These are phyloP conservation scores for Pythium oligandrum DNA, from an alignment of 352 stramenopile genomes.

Conservation along the genomic window DNA sequence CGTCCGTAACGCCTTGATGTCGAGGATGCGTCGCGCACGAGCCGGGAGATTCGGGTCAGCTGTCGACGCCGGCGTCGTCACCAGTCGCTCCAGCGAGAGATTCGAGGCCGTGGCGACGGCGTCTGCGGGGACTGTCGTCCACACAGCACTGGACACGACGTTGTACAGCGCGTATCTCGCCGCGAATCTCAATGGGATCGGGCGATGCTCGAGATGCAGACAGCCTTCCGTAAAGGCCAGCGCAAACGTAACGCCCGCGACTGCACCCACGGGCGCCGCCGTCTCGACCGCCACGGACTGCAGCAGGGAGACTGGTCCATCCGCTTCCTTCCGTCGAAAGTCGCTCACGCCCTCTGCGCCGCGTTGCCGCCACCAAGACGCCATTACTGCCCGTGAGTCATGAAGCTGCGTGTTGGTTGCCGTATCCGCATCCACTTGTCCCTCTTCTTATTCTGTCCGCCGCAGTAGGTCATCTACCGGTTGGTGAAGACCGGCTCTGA, in stretches of 20 bases:
- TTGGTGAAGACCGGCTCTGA: too few species aligned
- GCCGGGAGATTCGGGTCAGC: slow-evolving; percentile 6
- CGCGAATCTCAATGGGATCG: slow-evolving; percentile 68
- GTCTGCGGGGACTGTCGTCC: slow-evolving; percentile 38
- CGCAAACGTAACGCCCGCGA: slow-evolving; percentile 25
- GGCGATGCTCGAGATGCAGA: slow-evolving; percentile 41
- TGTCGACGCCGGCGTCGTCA: slow-evolving; percentile 12
- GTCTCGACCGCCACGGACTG: not conserved
- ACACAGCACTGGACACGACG: slow-evolving; percentile 57
- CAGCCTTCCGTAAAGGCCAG: slow-evolving; percentile 67
- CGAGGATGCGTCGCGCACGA: slow-evolving; percentile 31
- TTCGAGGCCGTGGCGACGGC: slow-evolving; percentile 35
- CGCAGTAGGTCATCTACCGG: too few species aligned
- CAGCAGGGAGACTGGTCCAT: too few species aligned
- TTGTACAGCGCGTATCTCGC: slow-evolving; percentile 52
- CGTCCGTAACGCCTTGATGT: slow-evolving; percentile 43
- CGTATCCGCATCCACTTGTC: too few species aligned
- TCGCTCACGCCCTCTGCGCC: too few species aligned
- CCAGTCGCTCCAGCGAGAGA: slow-evolving; percentile 26
- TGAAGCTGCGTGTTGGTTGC: too few species aligned
- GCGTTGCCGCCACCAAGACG: too few species aligned
- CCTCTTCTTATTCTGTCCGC: too few species aligned
- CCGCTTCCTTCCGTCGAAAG: too few species aligned
- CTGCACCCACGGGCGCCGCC: slow-evolving; percentile 13
- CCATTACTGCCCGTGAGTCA: too few species aligned